Evolutionary conservation across 305 asterid genomes (phyloP).

Genomic region (Nicotiana rustica): DNA sequence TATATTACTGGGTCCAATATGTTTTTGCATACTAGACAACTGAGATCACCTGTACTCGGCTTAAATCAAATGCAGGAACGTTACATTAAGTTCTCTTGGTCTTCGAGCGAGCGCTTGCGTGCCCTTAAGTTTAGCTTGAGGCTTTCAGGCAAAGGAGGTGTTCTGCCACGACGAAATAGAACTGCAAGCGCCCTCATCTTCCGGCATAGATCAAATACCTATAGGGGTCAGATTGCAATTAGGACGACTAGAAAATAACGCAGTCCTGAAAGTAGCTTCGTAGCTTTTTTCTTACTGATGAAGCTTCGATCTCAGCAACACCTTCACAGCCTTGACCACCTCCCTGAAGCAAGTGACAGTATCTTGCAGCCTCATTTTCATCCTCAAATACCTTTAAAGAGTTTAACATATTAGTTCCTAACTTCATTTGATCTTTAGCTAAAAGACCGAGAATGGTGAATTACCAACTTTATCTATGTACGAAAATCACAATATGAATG

Average conservation of each 20-base stretch:
- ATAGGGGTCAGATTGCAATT: conserved; percentile 35
- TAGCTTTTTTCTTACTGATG: conserved; percentile 64
- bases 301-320: conserved; percentile 92
- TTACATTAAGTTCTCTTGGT: conserved; percentile 44
- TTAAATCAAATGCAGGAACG: not conserved
- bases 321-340: conserved; percentile 93
- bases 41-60: not conserved
- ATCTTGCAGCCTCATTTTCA: conserved; percentile 80
- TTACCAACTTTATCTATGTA: conserved; percentile 3
- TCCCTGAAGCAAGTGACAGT: conserved; percentile 86
- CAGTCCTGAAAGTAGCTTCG: conserved; percentile 18
- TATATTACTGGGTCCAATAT: conserved; percentile 32
- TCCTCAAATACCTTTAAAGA: conserved; percentile 81
- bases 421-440: not conserved
- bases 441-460: not conserved
- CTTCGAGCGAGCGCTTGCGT: conserved; percentile 64
- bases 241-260: not conserved
- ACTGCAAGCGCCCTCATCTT: conserved; percentile 87
- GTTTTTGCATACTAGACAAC: conserved; percentile 28
- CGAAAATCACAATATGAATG: not conserved
- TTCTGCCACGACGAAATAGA: conserved; percentile 81
- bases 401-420: not conserved
- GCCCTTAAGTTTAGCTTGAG: conserved; percentile 74
- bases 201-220: conserved; percentile 92
- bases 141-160: conserved; percentile 88